Conservation (phyloP, 2,329 filamentous ascomycete genomes). For the Verticillium isaacii region DNA sequence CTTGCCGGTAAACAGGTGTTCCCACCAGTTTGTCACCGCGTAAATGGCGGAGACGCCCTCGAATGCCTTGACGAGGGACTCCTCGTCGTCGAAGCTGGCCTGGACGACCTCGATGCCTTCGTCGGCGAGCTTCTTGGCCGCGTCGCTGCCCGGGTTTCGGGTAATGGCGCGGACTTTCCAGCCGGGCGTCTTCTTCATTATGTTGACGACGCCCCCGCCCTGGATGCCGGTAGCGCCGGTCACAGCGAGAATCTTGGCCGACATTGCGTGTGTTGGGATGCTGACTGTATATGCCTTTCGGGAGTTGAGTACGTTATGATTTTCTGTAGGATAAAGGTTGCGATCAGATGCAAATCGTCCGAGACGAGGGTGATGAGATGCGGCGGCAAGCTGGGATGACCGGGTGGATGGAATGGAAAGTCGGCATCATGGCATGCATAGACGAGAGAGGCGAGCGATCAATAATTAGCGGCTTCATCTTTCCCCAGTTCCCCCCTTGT, state of each 20-base stretch:
- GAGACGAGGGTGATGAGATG: too few species aligned
- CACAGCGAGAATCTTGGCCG: constrained; percentile 21
- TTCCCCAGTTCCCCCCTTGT: neutral
- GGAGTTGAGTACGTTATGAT: neutral
- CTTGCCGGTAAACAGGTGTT: constrained; percentile 1
- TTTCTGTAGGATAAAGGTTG: neutral
- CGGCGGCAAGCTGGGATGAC: too few species aligned
- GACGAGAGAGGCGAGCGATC: too few species aligned
- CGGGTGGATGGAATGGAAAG: too few species aligned
- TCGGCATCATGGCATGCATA: too few species aligned
- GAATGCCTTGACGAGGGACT: constrained; percentile 33
- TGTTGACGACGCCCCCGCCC: constrained; percentile 23
- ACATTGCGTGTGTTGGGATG: neutral
- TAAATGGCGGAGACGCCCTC: neutral
- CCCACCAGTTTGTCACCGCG: constrained; percentile 3
- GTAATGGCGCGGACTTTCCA: constrained; percentile 24
- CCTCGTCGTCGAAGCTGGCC: constrained; percentile 34
- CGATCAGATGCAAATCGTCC: too few species aligned
- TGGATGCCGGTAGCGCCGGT: constrained; percentile 24
- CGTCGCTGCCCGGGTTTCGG: constrained; percentile 20
- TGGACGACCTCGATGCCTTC: constrained; percentile 23
- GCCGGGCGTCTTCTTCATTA: constrained; percentile 18
- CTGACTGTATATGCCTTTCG: neutral
- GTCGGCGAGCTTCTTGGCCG: constrained; percentile 18
- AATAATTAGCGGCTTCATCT: neutral